A percentile compares a stretch with the other conserved stretches of the same genome.
Evolutionary conservation across 768 basidiomycete genomes (phyloP).

Genomic region (Mycena vitilis): DNA sequence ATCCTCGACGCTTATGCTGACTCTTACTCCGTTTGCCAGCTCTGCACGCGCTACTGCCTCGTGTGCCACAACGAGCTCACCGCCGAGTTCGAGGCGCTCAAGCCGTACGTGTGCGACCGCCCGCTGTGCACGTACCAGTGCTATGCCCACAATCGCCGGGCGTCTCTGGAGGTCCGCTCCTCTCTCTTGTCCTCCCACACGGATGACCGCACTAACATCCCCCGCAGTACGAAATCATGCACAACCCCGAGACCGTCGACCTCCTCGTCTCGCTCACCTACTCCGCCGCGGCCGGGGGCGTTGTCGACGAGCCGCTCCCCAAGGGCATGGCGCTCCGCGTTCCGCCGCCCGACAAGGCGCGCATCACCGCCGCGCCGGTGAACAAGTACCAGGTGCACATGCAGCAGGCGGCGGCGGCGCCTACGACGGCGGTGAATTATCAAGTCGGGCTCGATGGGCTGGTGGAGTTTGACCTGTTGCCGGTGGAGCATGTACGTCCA

Average conservation of each 20-base stretch:
- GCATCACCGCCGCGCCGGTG: conserved; percentile 1
- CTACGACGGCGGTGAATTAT: neutral
- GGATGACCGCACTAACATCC: neutral
- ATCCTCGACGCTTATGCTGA: neutral
- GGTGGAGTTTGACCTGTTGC: conserved; percentile 34
- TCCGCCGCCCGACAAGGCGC: conserved; percentile 46
- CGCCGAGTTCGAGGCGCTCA: conserved; percentile 67
- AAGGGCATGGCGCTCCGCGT: conserved; percentile 72
- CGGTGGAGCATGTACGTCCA: conserved; percentile 29
- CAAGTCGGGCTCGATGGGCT: conserved; percentile 25
- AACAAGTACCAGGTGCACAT: neutral
- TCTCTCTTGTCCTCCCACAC: neutral
- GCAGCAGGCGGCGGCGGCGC: neutral
- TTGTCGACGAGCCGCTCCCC: conserved; percentile 68
- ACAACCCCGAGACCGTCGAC: conserved; percentile 73
- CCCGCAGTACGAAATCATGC: conserved; percentile 74
- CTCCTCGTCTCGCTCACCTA: conserved; percentile 75
- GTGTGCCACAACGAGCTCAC: conserved; percentile 75
- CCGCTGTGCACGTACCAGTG: conserved; percentile 79
- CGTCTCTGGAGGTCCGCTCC: conserved; percentile 69
- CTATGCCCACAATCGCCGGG: conserved; percentile 71
- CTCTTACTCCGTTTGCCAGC: conserved; percentile 48
- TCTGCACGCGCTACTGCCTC: conserved; percentile 78
- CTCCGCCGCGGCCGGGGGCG: conserved; percentile 62
- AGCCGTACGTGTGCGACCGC: conserved; percentile 78